Base-by-base conservation (phyloP, 495 filamentous ascomycete species). In the Trichocladium antarcticum region DNA sequence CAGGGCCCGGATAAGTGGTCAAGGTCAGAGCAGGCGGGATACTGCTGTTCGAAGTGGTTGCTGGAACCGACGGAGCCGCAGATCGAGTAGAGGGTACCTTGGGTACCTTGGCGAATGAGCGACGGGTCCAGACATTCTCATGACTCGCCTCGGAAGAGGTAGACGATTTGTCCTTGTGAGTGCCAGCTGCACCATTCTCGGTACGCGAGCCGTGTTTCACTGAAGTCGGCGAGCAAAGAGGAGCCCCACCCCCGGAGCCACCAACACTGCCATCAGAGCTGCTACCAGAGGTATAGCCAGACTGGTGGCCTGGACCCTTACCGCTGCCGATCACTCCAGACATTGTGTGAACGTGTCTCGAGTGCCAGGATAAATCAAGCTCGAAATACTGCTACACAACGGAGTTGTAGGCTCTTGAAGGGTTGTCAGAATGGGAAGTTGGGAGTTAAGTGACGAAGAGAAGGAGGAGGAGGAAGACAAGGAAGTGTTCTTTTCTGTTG, bases 201-300 rank as follows among this genome's bases (percentile, higher is more conserved):
- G 9, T 22, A n/a, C 14, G n/a, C 38, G 31, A 42, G 29, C 1
- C 21, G 14, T 19, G 28, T 8, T 14, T 35, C 38, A 27, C 38
- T 1, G 47, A 31, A 8, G 47, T 36, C 38, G 14, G 15, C 4
- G 20, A 28, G 28, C 31, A 42, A 9, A 49, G 47, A 42, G 47
- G 47, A 10, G 47, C 47, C 20, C 47, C 47, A 29, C 47, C 32
- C 14, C 12, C 47, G 12, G 28, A 36, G 29, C 31, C 19, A 27
- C 2, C 17, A 24, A 6, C 36, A 34, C 19, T 39, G 19, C 20
- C 35, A 27, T 40, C 46, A 11, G 15, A 16, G 19, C 46, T 49
- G 39, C 37, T 37, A 39, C 15, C 22, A 29, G 38, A 29, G 47
- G 39, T 27, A 27, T 27, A 27, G 24, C 24, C 24, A 8, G 24